These are phyloP conservation scores for Tylopilus balloui DNA, from an alignment of 768 basidiomycete genomes.

Conservation along the genomic window DNA sequence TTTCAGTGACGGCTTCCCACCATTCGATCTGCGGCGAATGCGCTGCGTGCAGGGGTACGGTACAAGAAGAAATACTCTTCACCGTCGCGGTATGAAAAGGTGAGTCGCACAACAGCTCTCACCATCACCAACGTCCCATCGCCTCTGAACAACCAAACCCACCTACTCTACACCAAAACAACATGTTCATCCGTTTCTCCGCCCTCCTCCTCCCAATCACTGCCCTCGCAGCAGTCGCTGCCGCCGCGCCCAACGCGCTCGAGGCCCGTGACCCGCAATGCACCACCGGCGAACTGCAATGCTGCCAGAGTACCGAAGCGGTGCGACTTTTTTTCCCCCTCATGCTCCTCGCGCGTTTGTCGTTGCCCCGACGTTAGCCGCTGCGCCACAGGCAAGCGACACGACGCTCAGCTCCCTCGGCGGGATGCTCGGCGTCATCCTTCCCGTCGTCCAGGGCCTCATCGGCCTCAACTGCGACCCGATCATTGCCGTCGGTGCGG, in stretches of 20 bases:
- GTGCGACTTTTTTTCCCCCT: constrained; percentile 5
- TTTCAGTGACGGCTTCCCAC: too few species aligned
- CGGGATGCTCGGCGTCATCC: not conserved
- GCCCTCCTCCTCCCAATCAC: constrained; percentile 7
- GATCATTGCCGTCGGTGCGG: not conserved
- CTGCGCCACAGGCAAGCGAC: not conserved
- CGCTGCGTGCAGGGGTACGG: not conserved
- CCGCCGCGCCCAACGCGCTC: constrained; percentile 7
- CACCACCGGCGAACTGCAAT: constrained; percentile 9
- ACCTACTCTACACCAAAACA: not conserved
- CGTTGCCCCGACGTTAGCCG: not conserved
- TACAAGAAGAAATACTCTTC: not conserved
- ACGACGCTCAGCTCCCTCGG: not conserved
- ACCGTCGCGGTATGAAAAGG: constrained; percentile 9
- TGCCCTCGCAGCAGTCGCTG: constrained; percentile 4
- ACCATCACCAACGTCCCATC: not conserved
- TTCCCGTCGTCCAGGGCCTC: not conserved
- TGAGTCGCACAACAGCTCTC: not conserved
- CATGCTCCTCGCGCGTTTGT: too few species aligned
- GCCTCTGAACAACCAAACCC: not conserved
- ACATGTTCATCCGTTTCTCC: constrained; percentile 8
- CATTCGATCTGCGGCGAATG: too few species aligned
- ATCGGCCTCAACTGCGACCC: constrained; percentile 5
- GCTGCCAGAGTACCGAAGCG: constrained; percentile 4
- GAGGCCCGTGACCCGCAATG: constrained; percentile 7